phyloP scores from a whole-genome alignment of 2,329 filamentous ascomycete genomes.

The Coniochaeta ligniaria region DNA sequence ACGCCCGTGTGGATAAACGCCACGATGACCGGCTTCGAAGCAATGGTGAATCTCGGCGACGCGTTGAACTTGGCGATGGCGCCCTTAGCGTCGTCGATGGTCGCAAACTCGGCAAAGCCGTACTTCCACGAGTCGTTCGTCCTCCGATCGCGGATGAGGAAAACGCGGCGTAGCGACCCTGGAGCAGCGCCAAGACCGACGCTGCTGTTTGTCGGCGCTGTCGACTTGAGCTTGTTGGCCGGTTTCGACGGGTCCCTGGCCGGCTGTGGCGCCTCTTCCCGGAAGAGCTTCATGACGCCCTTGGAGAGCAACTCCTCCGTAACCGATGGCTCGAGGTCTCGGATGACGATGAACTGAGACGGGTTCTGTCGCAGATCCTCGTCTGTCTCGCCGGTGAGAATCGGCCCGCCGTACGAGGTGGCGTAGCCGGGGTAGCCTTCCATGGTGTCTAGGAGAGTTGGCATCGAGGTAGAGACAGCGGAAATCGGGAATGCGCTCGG shows the following conservation, averaged over 20 bases:
- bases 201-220: constrained; percentile 45
- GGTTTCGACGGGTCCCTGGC: constrained; percentile 35
- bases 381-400: constrained; percentile 34
- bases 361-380: constrained; percentile 41
- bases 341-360: constrained; percentile 71
- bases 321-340: constrained; percentile 62
- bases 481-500: not conserved
- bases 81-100: constrained; percentile 66
- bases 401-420: constrained; percentile 21
- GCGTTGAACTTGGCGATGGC: constrained; percentile 66
- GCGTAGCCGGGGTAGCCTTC: constrained; percentile 10
- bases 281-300: constrained; percentile 66
- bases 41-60: constrained; percentile 70
- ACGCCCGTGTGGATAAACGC: constrained; percentile 80
- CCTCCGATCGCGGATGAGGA: constrained; percentile 66
- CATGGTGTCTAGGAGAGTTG: constrained; percentile 7
- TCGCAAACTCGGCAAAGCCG: constrained; percentile 78
- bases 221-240: constrained; percentile 49
- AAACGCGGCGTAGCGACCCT: constrained; percentile 67
- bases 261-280: constrained; percentile 45
- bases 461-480: not conserved
- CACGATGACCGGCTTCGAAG: constrained; percentile 62
- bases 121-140: constrained; percentile 71
- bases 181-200: constrained; percentile 63
- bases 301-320: constrained; percentile 66